These are phyloP conservation scores for Durotheca rogersii DNA, from an alignment of 495 filamentous ascomycete species.

Conservation along the genomic window DNA sequence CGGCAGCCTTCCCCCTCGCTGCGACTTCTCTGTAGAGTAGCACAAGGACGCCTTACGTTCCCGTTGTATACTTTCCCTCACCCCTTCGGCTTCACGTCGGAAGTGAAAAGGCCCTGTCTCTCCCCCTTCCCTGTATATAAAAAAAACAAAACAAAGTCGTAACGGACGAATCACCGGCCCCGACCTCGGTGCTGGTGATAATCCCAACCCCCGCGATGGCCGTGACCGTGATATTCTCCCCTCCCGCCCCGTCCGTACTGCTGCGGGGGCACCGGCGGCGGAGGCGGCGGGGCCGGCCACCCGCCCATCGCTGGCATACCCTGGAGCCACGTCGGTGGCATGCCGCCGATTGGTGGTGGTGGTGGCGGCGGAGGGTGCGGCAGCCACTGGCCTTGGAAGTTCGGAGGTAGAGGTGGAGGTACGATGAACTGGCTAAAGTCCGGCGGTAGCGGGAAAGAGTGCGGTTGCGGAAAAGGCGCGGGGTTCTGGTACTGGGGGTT, in stretches of 20 bases:
- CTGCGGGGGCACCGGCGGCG: slow-evolving; percentile 30
- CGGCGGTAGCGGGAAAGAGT: slow-evolving; percentile 29
- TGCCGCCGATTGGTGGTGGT: slow-evolving; percentile 23
- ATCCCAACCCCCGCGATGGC: slow-evolving; percentile 34
- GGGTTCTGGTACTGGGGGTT: slow-evolving; percentile 39
- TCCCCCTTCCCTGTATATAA: no score
- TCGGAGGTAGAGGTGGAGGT: slow-evolving; percentile 48
- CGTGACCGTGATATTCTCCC: slow-evolving; percentile 31
- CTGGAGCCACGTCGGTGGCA: slow-evolving; percentile 34
- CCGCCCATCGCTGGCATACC: slow-evolving; percentile 24
- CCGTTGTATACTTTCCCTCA: no score
- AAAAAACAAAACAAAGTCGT: no score
- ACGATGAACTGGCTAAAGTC: slow-evolving; percentile 32
- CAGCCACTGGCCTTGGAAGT: slow-evolving; percentile 55
- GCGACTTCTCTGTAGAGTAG: no score
- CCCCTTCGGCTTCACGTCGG: no score
- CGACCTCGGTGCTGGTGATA: slow-evolving; percentile 24
- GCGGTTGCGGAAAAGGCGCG: slow-evolving; percentile 32
- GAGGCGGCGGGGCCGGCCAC: slow-evolving; percentile 19
- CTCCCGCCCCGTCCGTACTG: slow-evolving; percentile 34
- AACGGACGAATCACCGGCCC: slow-evolving; percentile 33
- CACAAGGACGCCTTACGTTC: no score
- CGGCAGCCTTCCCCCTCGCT: no score
- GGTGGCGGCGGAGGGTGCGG: slow-evolving; percentile 46
- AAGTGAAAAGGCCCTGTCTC: no score